Percentiles rank a stretch among this genome's conserved stretches.
Evolutionary conservation across 106 monocot genomes (phyloP).

Genomic region (Dioscorea dumetorum): DNA sequence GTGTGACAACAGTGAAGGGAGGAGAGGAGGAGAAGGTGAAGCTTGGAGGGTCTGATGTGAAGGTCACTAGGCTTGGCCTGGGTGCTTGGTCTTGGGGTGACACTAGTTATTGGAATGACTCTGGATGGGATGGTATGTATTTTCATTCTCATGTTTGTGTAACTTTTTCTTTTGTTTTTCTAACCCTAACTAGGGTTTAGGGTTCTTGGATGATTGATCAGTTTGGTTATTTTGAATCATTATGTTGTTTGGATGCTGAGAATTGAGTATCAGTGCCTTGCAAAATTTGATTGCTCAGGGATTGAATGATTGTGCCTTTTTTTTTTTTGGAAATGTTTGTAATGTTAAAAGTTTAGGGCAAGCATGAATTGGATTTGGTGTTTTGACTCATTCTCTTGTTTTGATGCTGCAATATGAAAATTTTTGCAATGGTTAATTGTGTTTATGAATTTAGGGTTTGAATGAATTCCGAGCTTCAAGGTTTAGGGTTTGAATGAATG

Average conservation of each 20-base stretch:
- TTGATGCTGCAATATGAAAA: not conserved
- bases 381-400: not conserved
- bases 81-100: constrained; percentile 99
- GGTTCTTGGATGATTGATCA: too few species aligned
- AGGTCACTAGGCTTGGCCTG: constrained; percentile 74
- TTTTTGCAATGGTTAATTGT: not conserved
- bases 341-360: too few species aligned
- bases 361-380: not conserved
- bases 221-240: too few species aligned
- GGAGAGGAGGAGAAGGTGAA: constrained; percentile 56
- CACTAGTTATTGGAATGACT: constrained; percentile 89
- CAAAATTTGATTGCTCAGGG: too few species aligned
- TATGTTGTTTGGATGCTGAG: too few species aligned
- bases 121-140: constrained; percentile 72
- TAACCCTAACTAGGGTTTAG: too few species aligned
- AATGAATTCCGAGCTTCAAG: too few species aligned
- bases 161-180: too few species aligned
- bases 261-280: too few species aligned
- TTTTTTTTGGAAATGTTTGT: too few species aligned
- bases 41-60: constrained; percentile 77
- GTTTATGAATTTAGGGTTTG: not conserved
- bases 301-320: too few species aligned
- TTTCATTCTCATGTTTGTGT: too few species aligned
- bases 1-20: constrained; percentile 5
- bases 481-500: not conserved